A percentile compares a stretch with the other conserved stretches of the same genome.
Conservation (phyloP, 164 flowering plant species). For the Taxillus chinensis region DNA sequence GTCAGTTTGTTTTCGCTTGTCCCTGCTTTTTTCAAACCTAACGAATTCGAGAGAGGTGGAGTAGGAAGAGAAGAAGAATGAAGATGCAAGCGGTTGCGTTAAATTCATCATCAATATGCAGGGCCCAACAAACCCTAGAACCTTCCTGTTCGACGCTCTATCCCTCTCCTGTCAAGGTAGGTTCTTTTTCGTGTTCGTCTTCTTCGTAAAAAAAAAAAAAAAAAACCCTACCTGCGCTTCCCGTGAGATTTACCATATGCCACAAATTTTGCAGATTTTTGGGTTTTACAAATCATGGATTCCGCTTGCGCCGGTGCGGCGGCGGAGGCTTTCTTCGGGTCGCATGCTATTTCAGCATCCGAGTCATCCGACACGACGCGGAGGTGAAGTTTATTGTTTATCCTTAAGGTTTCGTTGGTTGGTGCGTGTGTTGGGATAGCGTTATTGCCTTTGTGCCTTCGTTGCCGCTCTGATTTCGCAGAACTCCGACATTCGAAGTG, state of each 20-base stretch:
- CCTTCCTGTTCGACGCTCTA: constrained; percentile 23
- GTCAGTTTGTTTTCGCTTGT: no score
- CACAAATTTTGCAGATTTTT: constrained; percentile 16
- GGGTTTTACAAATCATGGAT: constrained; percentile 11
- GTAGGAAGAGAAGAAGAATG: not conserved
- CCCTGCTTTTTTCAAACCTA: no score
- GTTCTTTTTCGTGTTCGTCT: no score
- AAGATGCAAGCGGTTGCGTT: constrained; percentile 22
- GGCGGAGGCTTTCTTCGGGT: constrained; percentile 10
- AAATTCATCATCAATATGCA: constrained; percentile 20
- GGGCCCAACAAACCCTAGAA: constrained; percentile 35
- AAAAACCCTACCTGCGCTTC: no score
- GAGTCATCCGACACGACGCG: constrained; percentile 6
- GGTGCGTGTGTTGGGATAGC: no score
- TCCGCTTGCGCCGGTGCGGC: constrained; percentile 1
- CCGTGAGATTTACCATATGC: not conserved
- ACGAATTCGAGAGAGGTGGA: not conserved
- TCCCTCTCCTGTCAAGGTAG: constrained; percentile 16
- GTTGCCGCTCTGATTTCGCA: no score
- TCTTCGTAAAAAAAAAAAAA: no score
- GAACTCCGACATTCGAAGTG: no score
- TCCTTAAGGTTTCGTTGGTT: no score
- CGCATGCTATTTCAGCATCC: constrained; percentile 9
- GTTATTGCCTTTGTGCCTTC: no score
- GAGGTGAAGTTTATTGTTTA: constrained; percentile 9